These are phyloP conservation scores for Xylariaceae sp. DNA, from an alignment of 2,329 filamentous ascomycete genomes.

Conservation along the genomic window DNA sequence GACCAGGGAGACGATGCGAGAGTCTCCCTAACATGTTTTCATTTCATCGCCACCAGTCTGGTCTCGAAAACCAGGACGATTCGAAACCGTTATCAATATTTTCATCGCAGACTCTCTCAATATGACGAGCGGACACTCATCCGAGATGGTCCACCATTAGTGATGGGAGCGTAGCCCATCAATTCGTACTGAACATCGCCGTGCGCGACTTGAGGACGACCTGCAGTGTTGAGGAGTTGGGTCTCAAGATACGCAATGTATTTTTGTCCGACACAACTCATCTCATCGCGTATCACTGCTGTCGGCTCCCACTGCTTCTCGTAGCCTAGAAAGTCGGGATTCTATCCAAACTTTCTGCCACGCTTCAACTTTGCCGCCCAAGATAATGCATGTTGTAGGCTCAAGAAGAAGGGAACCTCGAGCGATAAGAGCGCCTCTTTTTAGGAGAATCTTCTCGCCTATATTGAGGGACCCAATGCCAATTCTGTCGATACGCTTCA, in stretches of 20 bases:
- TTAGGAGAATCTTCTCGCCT: slow-evolving; percentile 75
- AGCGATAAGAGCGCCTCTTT: slow-evolving; percentile 58
- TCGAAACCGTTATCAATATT: too few species aligned
- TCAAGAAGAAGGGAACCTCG: slow-evolving; percentile 77
- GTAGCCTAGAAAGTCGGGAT: slow-evolving; percentile 63
- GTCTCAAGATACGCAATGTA: not conserved
- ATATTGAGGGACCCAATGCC: slow-evolving; percentile 62
- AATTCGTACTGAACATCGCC: too few species aligned
- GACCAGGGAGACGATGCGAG: too few species aligned
- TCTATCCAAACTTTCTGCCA: slow-evolving; percentile 75
- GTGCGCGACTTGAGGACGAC: not conserved
- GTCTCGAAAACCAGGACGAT: too few species aligned
- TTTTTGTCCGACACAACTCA: not conserved
- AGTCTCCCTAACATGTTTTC: too few species aligned
- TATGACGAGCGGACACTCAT: too few species aligned
- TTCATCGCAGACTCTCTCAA: too few species aligned
- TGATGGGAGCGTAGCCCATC: too few species aligned
- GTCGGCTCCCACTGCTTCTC: slow-evolving; percentile 48
- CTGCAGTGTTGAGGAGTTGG: not conserved
- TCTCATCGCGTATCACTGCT: slow-evolving; percentile 11
- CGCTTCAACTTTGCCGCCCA: slow-evolving; percentile 83
- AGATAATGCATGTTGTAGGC: slow-evolving; percentile 58
- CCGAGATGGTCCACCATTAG: too few species aligned
- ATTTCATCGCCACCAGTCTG: too few species aligned
- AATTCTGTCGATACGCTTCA: slow-evolving; percentile 60